phyloP scores from a whole-genome alignment of 2,329 filamentous ascomycete species.

The Cladophialophora chaetospira region DNA sequence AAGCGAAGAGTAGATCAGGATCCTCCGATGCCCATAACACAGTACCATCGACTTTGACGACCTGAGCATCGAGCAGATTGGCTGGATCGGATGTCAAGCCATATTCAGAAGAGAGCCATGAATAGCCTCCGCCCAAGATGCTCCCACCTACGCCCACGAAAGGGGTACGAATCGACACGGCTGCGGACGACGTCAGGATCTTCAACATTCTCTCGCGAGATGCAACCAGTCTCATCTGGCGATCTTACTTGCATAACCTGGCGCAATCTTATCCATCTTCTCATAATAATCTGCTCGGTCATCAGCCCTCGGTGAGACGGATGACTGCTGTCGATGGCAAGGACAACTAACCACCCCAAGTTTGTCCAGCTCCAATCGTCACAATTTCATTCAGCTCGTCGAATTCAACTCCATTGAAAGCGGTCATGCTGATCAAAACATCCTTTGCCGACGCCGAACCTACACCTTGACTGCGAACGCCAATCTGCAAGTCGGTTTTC shows the following conservation, averaged over 20 bases:
- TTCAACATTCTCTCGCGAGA: no score
- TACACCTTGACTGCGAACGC: slow-evolving; percentile 4
- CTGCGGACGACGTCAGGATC: neutral
- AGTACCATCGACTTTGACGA: slow-evolving; percentile 9
- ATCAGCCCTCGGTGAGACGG: no score
- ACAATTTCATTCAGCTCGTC: slow-evolving; percentile 3
- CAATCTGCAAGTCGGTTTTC: neutral
- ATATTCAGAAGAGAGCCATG: slow-evolving; percentile 10
- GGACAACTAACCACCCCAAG: no score
- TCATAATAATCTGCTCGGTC: slow-evolving; percentile 10
- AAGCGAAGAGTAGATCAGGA: slow-evolving; percentile 5
- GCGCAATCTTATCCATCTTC: slow-evolving; percentile 8
- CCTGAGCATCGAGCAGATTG: slow-evolving; percentile 8
- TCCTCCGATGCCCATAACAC: slow-evolving; percentile 8
- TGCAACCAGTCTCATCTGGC: neutral
- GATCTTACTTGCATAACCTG: slow-evolving; percentile 6
- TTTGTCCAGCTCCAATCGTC: slow-evolving; percentile 3
- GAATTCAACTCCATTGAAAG: slow-evolving; percentile 1
- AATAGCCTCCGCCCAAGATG: slow-evolving; percentile 8
- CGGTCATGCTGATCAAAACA: slow-evolving; percentile 5
- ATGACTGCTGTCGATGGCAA: no score
- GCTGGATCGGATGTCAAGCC: slow-evolving; percentile 6
- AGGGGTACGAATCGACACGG: slow-evolving; percentile 4
- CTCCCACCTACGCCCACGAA: slow-evolving; percentile 5
- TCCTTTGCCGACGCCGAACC: slow-evolving; percentile 10